Evolutionary conservation across 1,139 yeast genomes (phyloP).

Genomic region (Magnusiomyces sp.): DNA sequence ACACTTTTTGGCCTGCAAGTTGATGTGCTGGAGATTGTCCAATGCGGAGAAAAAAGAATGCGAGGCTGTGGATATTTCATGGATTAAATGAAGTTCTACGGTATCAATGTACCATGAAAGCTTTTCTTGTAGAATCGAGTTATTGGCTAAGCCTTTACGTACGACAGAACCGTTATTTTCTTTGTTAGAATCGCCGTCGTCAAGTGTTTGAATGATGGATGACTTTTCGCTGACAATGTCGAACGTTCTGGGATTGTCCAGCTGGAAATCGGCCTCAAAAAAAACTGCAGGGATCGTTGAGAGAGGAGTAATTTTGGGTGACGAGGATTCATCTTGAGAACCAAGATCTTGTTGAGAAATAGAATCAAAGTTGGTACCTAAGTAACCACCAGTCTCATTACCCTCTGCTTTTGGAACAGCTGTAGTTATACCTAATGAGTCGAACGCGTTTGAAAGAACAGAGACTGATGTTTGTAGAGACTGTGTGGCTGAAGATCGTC

Average conservation of each 20-base stretch:
- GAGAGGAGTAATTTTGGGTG: slow-evolving; percentile 23
- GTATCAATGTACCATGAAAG: slow-evolving; percentile 76
- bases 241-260: slow-evolving; percentile 85
- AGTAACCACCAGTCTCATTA: no score
- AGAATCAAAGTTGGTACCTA: no score
- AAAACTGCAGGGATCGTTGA: slow-evolving; percentile 59
- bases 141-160: slow-evolving; percentile 34
- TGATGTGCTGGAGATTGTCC: slow-evolving; percentile 63
- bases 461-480: slow-evolving; percentile 11
- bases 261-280: slow-evolving; percentile 57
- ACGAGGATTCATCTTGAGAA: slow-evolving; percentile 13
- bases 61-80: slow-evolving; percentile 78
- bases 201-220: slow-evolving; percentile 26
- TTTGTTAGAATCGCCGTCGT: slow-evolving; percentile 13
- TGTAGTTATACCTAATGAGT: slow-evolving; percentile 5
- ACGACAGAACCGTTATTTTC: slow-evolving; percentile 9
- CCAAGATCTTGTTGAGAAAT: no score
- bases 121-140: slow-evolving; percentile 64
- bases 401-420: slow-evolving; percentile 5
- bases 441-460: slow-evolving; percentile 7
- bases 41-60: slow-evolving; percentile 77
- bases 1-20: slow-evolving; percentile 47
- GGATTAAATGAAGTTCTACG: slow-evolving; percentile 71
- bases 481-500: neutral
- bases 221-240: slow-evolving; percentile 58